Conservation (phyloP, 2,329 filamentous ascomycete genomes). For the Scleromitrula shiraiana region DNA sequence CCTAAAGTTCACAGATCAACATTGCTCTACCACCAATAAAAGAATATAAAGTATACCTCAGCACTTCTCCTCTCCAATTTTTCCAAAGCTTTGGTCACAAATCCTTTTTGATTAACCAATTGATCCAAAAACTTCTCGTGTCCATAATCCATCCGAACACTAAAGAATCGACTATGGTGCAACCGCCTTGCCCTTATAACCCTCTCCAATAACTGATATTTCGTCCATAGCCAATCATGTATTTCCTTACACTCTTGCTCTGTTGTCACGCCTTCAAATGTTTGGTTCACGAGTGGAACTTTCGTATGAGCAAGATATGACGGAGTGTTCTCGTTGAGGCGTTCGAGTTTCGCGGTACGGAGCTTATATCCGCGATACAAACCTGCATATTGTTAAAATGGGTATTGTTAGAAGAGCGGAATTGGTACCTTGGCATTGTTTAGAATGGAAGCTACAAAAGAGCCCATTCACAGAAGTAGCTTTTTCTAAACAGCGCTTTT, state of each 20-base stretch:
- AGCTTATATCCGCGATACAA: slow-evolving; percentile 43
- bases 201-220: slow-evolving; percentile 30
- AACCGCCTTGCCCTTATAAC: slow-evolving; percentile 36
- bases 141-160: slow-evolving; percentile 36
- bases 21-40: not conserved
- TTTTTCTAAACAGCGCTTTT: slow-evolving; percentile 28
- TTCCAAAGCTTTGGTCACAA: slow-evolving; percentile 31
- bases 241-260: slow-evolving; percentile 33
- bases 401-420: not conserved
- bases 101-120: slow-evolving; percentile 30
- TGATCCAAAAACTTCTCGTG: slow-evolving; percentile 35
- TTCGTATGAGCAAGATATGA: slow-evolving; percentile 31
- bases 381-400: slow-evolving; percentile 13
- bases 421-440: slow-evolving; percentile 32
- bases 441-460: slow-evolving; percentile 36
- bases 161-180: slow-evolving; percentile 36
- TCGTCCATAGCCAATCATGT: slow-evolving; percentile 34
- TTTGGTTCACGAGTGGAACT: slow-evolving; percentile 33
- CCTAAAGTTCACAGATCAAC: not conserved
- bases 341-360: slow-evolving; percentile 38
- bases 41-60: slow-evolving; percentile 26
- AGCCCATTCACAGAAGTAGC: slow-evolving; percentile 35
- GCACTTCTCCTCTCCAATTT: slow-evolving; percentile 35
- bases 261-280: slow-evolving; percentile 33
- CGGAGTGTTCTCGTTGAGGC: slow-evolving; percentile 30